These are phyloP conservation scores for Plectosphaerella cucumerina DNA, from an alignment of 2,329 filamentous ascomycete genomes.

Conservation along the genomic window DNA sequence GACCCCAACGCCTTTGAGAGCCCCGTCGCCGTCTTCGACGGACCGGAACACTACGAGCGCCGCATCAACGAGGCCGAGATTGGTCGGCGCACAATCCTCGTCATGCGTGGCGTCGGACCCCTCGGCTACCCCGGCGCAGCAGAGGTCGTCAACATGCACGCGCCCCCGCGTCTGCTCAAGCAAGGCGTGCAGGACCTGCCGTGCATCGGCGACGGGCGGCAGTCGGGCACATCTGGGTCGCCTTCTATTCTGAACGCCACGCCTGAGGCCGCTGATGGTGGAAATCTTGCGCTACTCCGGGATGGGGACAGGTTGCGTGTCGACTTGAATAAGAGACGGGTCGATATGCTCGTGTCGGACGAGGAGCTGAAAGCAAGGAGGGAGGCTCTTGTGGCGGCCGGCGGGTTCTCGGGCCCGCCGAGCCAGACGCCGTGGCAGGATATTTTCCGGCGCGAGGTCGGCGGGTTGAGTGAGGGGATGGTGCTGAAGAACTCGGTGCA, in stretches of 20 bases:
- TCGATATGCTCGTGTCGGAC: constrained; percentile 39
- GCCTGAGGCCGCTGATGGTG: constrained; percentile 49
- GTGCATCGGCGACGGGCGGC: constrained; percentile 50
- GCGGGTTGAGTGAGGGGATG: constrained; percentile 41
- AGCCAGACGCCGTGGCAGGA: constrained; percentile 48
- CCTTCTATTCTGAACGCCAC: constrained; percentile 53
- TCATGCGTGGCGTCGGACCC: constrained; percentile 45
- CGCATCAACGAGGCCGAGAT: constrained; percentile 37
- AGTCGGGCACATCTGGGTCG: constrained; percentile 50
- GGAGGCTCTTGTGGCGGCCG: constrained; percentile 27
- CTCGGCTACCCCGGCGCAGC: constrained; percentile 46
- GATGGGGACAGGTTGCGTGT: constrained; percentile 47
- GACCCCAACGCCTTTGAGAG: constrained; percentile 45
- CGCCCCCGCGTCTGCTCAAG: constrained; percentile 37
- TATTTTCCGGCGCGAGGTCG: constrained; percentile 40
- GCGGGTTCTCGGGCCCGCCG: constrained; percentile 31
- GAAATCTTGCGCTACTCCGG: constrained; percentile 44
- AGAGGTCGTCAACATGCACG: constrained; percentile 49
- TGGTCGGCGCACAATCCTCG: constrained; percentile 36
- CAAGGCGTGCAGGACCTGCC: constrained; percentile 41
- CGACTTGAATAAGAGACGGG: constrained; percentile 42
- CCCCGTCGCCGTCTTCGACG: constrained; percentile 43
- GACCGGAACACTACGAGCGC: constrained; percentile 42
- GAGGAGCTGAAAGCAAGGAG: constrained; percentile 36
- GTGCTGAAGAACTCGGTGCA: constrained; percentile 38